Percentiles rank a stretch among this genome's conserved stretches.
phyloP scores from a whole-genome alignment of 75 land plant species.

The Pinus tabuliformis region DNA sequence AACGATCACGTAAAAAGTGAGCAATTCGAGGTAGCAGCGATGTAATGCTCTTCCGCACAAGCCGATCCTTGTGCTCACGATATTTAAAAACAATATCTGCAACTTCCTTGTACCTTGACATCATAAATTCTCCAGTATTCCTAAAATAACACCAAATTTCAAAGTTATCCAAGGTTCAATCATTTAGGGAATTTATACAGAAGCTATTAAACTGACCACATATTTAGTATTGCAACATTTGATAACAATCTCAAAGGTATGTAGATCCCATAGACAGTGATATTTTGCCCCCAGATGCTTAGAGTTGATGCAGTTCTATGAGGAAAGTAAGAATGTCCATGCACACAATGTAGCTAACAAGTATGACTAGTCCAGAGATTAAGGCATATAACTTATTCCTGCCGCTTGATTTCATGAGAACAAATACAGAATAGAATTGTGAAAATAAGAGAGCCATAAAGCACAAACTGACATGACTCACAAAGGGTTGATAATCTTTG shows the following conservation, averaged over 20 bases:
- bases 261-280: neutral
- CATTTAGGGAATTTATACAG: neutral
- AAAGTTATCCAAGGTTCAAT: neutral
- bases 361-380: neutral
- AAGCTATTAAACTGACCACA: neutral
- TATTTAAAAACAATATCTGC: slow-evolving; percentile 91
- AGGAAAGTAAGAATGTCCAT: neutral
- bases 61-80: slow-evolving; percentile 85
- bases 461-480: neutral
- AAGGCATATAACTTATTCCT: neutral
- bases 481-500: neutral
- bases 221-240: neutral
- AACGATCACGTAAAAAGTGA: slow-evolving; percentile 95
- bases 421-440: neutral
- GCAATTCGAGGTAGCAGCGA: slow-evolving; percentile 97
- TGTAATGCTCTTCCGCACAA: slow-evolving; percentile 96
- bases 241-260: neutral
- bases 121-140: slow-evolving; percentile 99
- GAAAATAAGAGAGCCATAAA: neutral
- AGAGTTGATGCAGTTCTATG: neutral
- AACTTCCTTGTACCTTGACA: slow-evolving; percentile 99
- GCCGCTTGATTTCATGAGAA: neutral
- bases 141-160: slow-evolving; percentile 27
- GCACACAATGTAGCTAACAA: neutral
- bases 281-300: neutral